Conservation (phyloP, 768 basidiomycete species). For the Lactifluus piperatus region DNA sequence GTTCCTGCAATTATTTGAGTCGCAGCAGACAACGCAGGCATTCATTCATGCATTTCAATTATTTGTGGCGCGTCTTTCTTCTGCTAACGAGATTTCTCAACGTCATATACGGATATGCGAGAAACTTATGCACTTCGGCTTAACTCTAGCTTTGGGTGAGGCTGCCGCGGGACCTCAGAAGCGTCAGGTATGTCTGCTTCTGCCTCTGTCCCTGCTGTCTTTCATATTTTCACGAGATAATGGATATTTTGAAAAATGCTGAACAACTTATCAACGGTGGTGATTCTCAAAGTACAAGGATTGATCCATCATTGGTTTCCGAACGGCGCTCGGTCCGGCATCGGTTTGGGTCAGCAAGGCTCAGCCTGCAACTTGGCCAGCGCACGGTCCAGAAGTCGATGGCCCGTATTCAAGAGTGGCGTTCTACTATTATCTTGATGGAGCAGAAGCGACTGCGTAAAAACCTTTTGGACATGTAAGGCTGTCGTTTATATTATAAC, state of each 20-base stretch:
- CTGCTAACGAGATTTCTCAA: constrained; percentile 33
- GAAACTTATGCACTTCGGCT: constrained; percentile 61
- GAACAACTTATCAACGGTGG: constrained; percentile 43
- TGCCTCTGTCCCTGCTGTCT: neutral
- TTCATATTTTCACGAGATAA: constrained; percentile 34
- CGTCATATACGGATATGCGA: constrained; percentile 49
- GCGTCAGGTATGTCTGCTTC: constrained; percentile 44
- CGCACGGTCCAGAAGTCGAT: constrained; percentile 55
- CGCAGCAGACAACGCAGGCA: constrained; percentile 56
- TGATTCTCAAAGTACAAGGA: constrained; percentile 35
- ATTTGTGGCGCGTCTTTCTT: constrained; percentile 40
- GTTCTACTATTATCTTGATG: constrained; percentile 53
- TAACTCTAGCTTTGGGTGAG: constrained; percentile 58
- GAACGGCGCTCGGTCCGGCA: constrained; percentile 46
- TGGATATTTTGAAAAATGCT: constrained; percentile 48
- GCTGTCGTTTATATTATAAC: neutral
- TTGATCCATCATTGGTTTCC: constrained; percentile 45
- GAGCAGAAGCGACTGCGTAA: constrained; percentile 70
- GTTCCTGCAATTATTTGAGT: constrained; percentile 68
- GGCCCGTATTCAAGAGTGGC: constrained; percentile 61
- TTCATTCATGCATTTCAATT: constrained; percentile 57
- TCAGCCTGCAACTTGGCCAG: constrained; percentile 58
- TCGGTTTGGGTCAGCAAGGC: constrained; percentile 45
- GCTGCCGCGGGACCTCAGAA: constrained; percentile 57
- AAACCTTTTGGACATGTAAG: constrained; percentile 64